These are phyloP conservation scores for Monilinia aucupariae DNA, from an alignment of 2,329 filamentous ascomycete genomes.

Conservation along the genomic window DNA sequence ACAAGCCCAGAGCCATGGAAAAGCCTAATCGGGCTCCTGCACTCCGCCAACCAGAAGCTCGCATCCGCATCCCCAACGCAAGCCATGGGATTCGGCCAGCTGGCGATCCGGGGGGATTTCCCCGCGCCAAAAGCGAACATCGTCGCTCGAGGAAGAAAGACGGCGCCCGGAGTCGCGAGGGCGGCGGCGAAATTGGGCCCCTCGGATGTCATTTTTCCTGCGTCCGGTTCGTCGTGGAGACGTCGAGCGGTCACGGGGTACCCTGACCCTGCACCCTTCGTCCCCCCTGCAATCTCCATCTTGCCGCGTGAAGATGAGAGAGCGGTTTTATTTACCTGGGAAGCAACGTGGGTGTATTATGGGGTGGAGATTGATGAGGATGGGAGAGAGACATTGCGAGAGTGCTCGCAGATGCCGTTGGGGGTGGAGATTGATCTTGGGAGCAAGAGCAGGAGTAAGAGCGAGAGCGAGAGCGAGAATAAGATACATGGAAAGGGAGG, in stretches of 20 bases:
- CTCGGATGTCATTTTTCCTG: not conserved
- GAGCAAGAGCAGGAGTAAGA: no score
- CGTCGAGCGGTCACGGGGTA: no score
- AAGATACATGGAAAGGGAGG: not conserved
- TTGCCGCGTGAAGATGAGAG: no score
- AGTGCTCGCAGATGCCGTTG: not conserved
- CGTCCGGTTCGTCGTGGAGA: no score
- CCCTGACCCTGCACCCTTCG: no score
- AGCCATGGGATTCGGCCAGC: not conserved
- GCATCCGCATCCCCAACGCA: no score
- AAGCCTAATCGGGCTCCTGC: not conserved
- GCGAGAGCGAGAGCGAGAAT: not conserved
- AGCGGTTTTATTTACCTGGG: not conserved
- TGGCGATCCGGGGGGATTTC: not conserved
- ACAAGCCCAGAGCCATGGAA: not conserved
- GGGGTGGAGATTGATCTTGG: not conserved
- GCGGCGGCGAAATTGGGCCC: not conserved
- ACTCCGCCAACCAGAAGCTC: not conserved
- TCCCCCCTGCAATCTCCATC: no score
- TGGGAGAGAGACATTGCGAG: not conserved
- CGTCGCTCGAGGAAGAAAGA: no score
- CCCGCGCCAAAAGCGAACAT: no score
- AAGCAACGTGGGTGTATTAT: not conserved
- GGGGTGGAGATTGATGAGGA: not conserved
- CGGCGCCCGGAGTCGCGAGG: no score